Base-by-base conservation (phyloP, 164 flowering plant species). In the Kalanchoe fedtschenkoi region DNA sequence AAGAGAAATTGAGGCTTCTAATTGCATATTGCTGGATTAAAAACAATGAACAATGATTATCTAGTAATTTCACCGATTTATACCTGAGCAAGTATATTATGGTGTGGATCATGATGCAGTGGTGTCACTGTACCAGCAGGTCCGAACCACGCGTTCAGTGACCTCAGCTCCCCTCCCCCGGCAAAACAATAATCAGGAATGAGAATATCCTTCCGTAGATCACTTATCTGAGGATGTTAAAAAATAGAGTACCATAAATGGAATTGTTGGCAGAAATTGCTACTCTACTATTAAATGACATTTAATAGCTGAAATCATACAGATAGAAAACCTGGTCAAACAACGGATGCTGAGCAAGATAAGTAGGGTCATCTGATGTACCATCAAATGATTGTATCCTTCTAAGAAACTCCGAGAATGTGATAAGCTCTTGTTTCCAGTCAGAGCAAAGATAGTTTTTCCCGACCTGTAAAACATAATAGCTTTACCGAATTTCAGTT, bases 81-180 rank as follows among this genome's bases (percentile, higher is more conserved):
- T 73, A 92, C 99, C 97, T 93, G 99, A 71, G 96, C 95, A 69
- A 90, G 84, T 68, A 93, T 82, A 75, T 88, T 93, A 72, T 93
- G 99, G 75, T 93, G 96, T 24, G 99, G 99, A 74, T 93, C 99
- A 75, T 93, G 95, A 77, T 93, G 99, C 79, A 93, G 75, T 26
- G 99, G 99, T 41, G 99, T 90, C 38, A 93, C 93, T 0, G 99
- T 90, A 47, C 96, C 93, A 66, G 93, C 77, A 62, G 99, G 99
- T 70, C 99, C 99, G 73, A 90, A 88, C 97, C 99, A 93, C 66
- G 97, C 92, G 80, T 93, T 91, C 33, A 93, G 71, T 44, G 99
- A 77, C 66, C 81, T 83, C 28, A 91, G 79, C 72, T 91, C 95
- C 42, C 97, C 97, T 35, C 87, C 97, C 66, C 93, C 96, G 71